These are phyloP conservation scores for Dictyostelium purpureum DNA, from an alignment of 78 protist genomes.

Conservation along the genomic window DNA sequence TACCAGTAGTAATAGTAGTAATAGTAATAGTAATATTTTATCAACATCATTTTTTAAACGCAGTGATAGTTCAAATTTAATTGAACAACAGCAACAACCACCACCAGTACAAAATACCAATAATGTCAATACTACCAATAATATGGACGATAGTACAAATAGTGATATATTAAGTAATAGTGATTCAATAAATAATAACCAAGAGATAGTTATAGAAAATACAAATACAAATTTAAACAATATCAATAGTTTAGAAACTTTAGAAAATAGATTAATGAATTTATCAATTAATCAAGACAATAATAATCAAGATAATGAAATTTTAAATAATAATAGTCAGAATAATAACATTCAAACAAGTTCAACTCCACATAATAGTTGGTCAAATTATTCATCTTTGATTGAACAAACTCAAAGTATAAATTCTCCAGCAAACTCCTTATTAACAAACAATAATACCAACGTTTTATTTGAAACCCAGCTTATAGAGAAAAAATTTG, in stretches of 20 bases:
- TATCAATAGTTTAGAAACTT: neutral
- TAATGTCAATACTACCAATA: neutral
- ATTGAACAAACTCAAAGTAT: neutral
- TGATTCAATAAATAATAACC: slow-evolving; percentile 2
- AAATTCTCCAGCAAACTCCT: neutral
- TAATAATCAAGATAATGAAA: too few species aligned
- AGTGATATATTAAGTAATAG: neutral
- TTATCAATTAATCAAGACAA: too few species aligned
- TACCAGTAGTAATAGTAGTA: neutral
- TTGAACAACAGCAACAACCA: too few species aligned
- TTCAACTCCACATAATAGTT: neutral
- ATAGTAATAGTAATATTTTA: neutral
- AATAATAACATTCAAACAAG: neutral
- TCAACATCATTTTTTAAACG: neutral
- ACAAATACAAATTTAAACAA: neutral
- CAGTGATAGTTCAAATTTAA: neutral
- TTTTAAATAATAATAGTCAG: neutral
- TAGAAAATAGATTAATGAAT: neutral
- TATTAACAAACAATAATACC: neutral
- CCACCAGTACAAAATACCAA: too few species aligned
- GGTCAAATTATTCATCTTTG: slow-evolving; percentile 22
- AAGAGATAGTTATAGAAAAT: neutral
- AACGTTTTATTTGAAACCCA: neutral
- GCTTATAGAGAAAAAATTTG: slow-evolving; percentile 8
- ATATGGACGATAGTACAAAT: neutral